Evolutionary conservation across 1,139 yeast genomes (phyloP).

Genomic region (Spathaspora sp.): DNA sequence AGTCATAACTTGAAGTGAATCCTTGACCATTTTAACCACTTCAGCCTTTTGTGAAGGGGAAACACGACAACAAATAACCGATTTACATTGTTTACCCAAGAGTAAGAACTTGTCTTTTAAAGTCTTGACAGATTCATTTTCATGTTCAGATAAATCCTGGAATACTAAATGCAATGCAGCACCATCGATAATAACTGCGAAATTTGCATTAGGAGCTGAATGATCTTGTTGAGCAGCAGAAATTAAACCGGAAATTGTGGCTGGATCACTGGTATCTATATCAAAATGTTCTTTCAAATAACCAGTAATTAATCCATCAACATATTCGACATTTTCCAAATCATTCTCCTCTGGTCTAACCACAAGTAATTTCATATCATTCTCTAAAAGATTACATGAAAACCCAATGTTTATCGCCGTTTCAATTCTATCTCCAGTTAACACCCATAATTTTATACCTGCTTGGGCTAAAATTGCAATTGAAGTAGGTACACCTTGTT

Average conservation of each 20-base stretch:
- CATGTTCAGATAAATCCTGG: slow-evolving; percentile 19
- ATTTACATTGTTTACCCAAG: slow-evolving; percentile 57
- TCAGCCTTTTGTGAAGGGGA: slow-evolving; percentile 65
- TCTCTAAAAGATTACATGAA: slow-evolving; percentile 86
- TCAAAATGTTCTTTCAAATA: slow-evolving; percentile 44
- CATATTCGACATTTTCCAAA: slow-evolving; percentile 24
- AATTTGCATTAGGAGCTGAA: slow-evolving; percentile 46
- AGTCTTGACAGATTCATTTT: slow-evolving; percentile 17
- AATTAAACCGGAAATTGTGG: slow-evolving; percentile 31
- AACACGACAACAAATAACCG: slow-evolving; percentile 64
- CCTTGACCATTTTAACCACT: slow-evolving; percentile 54
- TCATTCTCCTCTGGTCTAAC: slow-evolving; percentile 43
- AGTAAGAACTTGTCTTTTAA: slow-evolving; percentile 46
- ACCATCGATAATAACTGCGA: slow-evolving; percentile 57
- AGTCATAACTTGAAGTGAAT: slow-evolving; percentile 55
- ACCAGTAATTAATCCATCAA: slow-evolving; percentile 36
- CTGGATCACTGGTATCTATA: slow-evolving; percentile 22
- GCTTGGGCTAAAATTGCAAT: slow-evolving; percentile 83
- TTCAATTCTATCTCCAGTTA: slow-evolving; percentile 97
- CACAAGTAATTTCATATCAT: slow-evolving; percentile 82
- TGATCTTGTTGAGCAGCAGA: slow-evolving; percentile 48
- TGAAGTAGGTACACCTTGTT: slow-evolving; percentile 94
- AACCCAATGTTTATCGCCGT: slow-evolving; percentile 98
- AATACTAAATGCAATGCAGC: slow-evolving; percentile 50
- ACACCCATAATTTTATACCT: slow-evolving; percentile 94